Percentiles rank a stretch among this genome's conserved stretches.
phyloP scores from a whole-genome alignment of 441 rosid species.

The Aleurites moluccanus region DNA sequence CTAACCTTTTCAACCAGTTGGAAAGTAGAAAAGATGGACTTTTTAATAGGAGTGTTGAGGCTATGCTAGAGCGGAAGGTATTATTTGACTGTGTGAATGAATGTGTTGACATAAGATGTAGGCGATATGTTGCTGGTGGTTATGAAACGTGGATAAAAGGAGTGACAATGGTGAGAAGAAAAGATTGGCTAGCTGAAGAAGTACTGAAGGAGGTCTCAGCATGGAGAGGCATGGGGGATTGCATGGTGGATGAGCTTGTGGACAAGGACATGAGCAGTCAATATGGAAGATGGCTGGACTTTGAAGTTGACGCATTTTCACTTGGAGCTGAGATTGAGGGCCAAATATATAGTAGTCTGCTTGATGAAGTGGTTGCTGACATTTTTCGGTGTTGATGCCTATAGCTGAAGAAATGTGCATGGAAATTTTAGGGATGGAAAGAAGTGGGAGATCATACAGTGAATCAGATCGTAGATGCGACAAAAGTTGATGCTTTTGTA shows the following conservation, averaged over 20 bases:
- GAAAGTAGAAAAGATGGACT: constrained; percentile 45
- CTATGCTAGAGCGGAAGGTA: constrained; percentile 48
- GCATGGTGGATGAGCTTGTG: constrained; percentile 90
- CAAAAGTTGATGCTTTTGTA: background rate
- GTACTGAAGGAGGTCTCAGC: constrained; percentile 64
- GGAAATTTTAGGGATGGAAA: background rate
- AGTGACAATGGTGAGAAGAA: constrained; percentile 44
- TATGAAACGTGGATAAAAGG: constrained; percentile 54
- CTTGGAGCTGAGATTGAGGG: constrained; percentile 62
- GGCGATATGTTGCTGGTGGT: constrained; percentile 53
- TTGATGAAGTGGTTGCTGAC: constrained; percentile 67
- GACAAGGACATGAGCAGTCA: constrained; percentile 86
- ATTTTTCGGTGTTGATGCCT: constrained; percentile 32
- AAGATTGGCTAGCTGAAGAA: constrained; percentile 65
- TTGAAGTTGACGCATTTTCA: constrained; percentile 57
- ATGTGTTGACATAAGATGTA: constrained; percentile 60
- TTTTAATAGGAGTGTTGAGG: constrained; percentile 28
- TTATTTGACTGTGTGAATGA: constrained; percentile 74
- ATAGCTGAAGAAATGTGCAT: background rate
- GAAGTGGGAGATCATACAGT: background rate
- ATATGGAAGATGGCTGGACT: constrained; percentile 83
- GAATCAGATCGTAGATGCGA: too few relatives aligned
- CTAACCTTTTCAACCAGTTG: constrained; percentile 62
- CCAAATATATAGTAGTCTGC: constrained; percentile 51
- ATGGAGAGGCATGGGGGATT: constrained; percentile 69